phyloP scores from a whole-genome alignment of 2,329 filamentous ascomycete genomes.

The Didymella lethalis region DNA sequence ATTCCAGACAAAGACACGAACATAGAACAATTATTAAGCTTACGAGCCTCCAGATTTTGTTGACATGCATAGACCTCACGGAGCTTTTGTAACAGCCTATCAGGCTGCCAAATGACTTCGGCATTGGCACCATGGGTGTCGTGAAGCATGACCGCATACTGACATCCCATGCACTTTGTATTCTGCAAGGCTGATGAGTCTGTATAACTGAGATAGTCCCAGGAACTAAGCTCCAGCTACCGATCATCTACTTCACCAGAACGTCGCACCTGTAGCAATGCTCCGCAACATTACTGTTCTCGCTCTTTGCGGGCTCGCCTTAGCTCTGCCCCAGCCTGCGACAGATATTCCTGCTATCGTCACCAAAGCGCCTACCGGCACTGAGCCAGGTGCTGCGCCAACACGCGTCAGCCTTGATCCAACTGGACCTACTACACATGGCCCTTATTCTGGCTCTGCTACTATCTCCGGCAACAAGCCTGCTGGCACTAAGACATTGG shows the following conservation, averaged over 20 bases:
- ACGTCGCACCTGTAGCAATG: neutral
- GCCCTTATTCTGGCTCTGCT: constrained; percentile 70
- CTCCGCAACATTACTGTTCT: constrained; percentile 9
- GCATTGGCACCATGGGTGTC: constrained; percentile 5
- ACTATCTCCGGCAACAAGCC: constrained; percentile 70
- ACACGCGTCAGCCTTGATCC: constrained; percentile 59
- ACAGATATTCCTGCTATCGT: constrained; percentile 25
- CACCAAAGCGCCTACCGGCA: constrained; percentile 29
- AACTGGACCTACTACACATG: constrained; percentile 71
- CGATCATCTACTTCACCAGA: neutral
- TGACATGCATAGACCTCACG: neutral
- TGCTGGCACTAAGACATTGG: constrained; percentile 57
- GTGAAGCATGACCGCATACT: constrained; percentile 6
- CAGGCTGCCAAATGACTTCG: constrained; percentile 61
- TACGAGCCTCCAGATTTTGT: neutral
- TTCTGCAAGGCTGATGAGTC: neutral
- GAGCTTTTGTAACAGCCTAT: constrained; percentile 73
- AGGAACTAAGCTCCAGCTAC: neutral
- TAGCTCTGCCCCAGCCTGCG: constrained; percentile 31
- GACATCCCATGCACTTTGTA: neutral
- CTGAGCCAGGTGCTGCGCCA: constrained; percentile 44
- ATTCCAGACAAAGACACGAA: neutral
- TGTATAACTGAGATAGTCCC: neutral
- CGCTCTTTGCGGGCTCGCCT: constrained; percentile 22
- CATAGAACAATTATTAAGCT: neutral